A percentile compares a stretch with the other conserved stretches of the same genome.
Conservation (phyloP, 345 rosid species). For the Melaleuca alternifolia region DNA sequence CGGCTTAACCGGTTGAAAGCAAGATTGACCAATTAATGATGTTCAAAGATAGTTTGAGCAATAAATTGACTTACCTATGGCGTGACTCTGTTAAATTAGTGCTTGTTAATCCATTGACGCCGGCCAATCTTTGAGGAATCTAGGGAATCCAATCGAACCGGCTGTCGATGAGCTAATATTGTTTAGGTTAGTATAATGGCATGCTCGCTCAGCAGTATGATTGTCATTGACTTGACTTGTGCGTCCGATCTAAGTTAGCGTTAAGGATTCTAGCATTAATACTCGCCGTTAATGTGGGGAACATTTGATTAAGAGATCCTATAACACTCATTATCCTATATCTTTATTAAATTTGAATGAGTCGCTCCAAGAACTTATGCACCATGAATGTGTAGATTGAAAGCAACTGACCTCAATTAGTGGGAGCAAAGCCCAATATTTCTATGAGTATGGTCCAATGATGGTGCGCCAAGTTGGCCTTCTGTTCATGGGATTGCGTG, state of each 20-base stretch:
- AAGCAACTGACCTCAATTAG: neutral
- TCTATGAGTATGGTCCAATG: neutral
- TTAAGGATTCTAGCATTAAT: neutral
- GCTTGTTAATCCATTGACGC: too few relatives aligned
- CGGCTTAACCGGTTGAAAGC: rapidly evolving
- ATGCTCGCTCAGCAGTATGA: too few relatives aligned
- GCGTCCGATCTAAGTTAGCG: neutral
- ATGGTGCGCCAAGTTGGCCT: neutral
- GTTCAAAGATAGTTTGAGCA: neutral
- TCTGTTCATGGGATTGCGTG: neutral
- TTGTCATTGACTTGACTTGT: too few relatives aligned
- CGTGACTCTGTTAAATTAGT: too few relatives aligned
- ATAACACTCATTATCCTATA: neutral
- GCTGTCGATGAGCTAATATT: too few relatives aligned
- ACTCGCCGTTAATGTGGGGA: neutral
- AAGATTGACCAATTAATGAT: neutral
- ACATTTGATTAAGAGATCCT: neutral
- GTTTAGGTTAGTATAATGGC: too few relatives aligned
- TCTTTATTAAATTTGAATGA: neutral
- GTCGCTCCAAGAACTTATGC: neutral
- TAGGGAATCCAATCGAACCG: too few relatives aligned
- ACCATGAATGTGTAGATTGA: neutral
- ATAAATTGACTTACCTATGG: too few relatives aligned
- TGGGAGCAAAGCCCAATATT: neutral
- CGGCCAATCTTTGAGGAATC: too few relatives aligned